Conservation (phyloP, 495 filamentous ascomycete species). For the Patellaria atrata region DNA sequence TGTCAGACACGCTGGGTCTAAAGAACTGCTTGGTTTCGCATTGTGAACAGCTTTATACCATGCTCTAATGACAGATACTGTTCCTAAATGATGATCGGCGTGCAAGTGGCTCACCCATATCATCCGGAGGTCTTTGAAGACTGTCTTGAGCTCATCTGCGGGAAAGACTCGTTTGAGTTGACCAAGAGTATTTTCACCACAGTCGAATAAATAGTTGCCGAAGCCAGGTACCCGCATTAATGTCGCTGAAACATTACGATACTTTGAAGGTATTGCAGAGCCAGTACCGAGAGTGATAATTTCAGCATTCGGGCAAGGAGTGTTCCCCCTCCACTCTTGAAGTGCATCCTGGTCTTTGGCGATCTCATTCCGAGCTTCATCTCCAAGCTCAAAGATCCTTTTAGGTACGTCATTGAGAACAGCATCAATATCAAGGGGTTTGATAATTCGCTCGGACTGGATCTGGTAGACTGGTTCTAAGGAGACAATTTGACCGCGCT, state of each 20-base stretch:
- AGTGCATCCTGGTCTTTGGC: slow-evolving; percentile 22
- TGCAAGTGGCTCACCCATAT: slow-evolving; percentile 95
- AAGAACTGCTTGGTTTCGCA: not conserved
- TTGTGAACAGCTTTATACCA: slow-evolving; percentile 44
- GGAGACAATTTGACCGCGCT: slow-evolving; percentile 41
- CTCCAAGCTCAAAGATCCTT: slow-evolving; percentile 38
- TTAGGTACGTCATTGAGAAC: slow-evolving; percentile 24
- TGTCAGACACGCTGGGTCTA: too few relatives aligned
- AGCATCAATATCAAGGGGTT: slow-evolving; percentile 37
- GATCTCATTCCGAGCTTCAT: slow-evolving; percentile 32
- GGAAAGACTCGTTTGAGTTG: slow-evolving; percentile 65
- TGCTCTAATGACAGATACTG: slow-evolving; percentile 57
- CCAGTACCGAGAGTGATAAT: slow-evolving; percentile 82
- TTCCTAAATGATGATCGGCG: slow-evolving; percentile 91
- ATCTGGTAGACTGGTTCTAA: slow-evolving; percentile 51
- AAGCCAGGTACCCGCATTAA: slow-evolving; percentile 68
- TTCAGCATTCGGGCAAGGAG: slow-evolving; percentile 60
- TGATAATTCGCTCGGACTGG: slow-evolving; percentile 33
- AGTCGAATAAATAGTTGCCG: slow-evolving; percentile 79
- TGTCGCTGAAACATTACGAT: slow-evolving; percentile 87
- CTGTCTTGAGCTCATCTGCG: slow-evolving; percentile 42
- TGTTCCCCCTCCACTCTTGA: slow-evolving; percentile 28
- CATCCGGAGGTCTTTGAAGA: slow-evolving; percentile 62
- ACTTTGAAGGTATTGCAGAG: slow-evolving; percentile 74
- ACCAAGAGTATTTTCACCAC: slow-evolving; percentile 87